Conservation (phyloP, 2,329 filamentous ascomycete species). For the Rutstroemia sp. region DNA sequence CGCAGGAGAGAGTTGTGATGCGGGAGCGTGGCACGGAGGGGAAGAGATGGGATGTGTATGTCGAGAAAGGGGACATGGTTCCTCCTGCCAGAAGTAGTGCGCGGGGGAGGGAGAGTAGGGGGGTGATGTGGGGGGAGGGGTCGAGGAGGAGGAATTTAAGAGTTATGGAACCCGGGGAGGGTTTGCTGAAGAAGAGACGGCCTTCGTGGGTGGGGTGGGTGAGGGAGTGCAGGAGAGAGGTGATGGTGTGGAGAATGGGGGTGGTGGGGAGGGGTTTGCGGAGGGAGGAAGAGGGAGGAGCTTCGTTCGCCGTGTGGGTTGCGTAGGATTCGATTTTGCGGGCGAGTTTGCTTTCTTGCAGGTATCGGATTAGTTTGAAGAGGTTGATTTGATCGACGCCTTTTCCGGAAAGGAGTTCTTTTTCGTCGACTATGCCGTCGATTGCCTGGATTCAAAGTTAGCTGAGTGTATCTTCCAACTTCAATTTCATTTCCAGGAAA, state of each 20-base stretch:
- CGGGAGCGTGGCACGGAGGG: constrained; percentile 57
- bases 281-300: constrained; percentile 10
- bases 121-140: constrained; percentile 83
- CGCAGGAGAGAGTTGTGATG: constrained; percentile 80
- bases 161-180: constrained; percentile 36
- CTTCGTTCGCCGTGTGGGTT: constrained; percentile 38
- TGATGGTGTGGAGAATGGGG: constrained; percentile 43
- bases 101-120: constrained; percentile 75
- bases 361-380: constrained; percentile 78
- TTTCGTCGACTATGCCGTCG: constrained; percentile 64
- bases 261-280: constrained; percentile 19
- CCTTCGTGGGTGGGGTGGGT: constrained; percentile 77
- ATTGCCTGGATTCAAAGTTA: constrained; percentile 28
- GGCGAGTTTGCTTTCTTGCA: constrained; percentile 86
- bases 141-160: constrained; percentile 86
- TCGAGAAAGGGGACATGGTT: constrained; percentile 94
- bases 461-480: neutral
- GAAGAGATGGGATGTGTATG: constrained; percentile 82
- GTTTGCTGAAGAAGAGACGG: constrained; percentile 55
- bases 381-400: constrained; percentile 94
- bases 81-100: constrained; percentile 89
- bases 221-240: constrained; percentile 67
- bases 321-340: constrained; percentile 92
- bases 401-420: constrained; percentile 69
- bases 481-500: neutral